Base-by-base conservation (phyloP, 1,139 yeast genomes). In the Saccharomycopsis phalli region DNA sequence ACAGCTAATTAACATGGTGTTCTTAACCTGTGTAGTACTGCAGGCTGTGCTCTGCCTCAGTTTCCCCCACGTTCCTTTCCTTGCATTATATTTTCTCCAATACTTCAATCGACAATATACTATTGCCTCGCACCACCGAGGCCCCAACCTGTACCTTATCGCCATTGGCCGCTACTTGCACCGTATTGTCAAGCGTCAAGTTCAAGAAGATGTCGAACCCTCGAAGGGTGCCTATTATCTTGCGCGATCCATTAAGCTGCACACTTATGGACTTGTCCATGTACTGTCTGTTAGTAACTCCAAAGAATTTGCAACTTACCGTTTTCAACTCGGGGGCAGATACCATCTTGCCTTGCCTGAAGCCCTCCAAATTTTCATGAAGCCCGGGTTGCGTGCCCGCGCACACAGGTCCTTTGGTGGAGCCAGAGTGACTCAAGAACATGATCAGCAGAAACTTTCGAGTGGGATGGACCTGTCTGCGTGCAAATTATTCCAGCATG, bases 191-290 rank as follows among this genome's bases (percentile, higher is more conserved):
- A 25, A 43, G 27, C 17, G 48, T 37, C 36, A 45, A 37, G 22
- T 41, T 46, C 34, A 47, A 52, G 62, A 72, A 48, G 53, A 74
- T 77, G 55, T 84, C 95, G 56, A 76, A 84, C 8, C 95, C 95
- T 54, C 82, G 66, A 44, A 84, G 66, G 5, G 74, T 70, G 2
- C 95, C 95, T 3, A 71, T 68, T 5, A 84, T 76, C 49, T 72
- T 76, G 44, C 94, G 68, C 14, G 81, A 63, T 5, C 94, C 91
- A 56, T 82, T 82, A 46, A 86, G 65, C 53, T 79, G 83, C 19
- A 84, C 65, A 11, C 75, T 65, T 29, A 84, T 68, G 56, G 75
- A 72, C 60, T 81, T 81, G 57, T 81, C 88, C 76, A 82, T 71
- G 56, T 83, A 84, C 82, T 78, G 53, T 41, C 17, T 22, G 34